Conservation (phyloP, 176 grass and related monocot species). For the Chrysopogon serrulatus region DNA sequence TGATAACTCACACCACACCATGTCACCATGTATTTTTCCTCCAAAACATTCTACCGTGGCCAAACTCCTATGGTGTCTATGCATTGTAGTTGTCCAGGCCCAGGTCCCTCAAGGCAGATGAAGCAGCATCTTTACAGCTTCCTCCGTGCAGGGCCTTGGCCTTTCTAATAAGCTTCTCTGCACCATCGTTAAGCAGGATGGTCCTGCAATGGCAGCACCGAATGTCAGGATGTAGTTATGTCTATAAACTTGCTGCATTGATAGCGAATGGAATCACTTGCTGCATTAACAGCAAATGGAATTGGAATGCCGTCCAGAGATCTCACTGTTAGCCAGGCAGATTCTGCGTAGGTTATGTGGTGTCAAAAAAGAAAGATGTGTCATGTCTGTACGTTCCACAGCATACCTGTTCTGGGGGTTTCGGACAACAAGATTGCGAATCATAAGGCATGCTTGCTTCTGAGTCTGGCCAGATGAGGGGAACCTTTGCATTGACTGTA, state of each 20-base stretch:
- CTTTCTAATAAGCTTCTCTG: slow-evolving; percentile 83
- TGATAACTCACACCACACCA: not conserved
- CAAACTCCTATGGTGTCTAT: slow-evolving; percentile 18
- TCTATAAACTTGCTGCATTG: not conserved
- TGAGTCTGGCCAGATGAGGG: slow-evolving; percentile 63
- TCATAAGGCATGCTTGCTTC: slow-evolving; percentile 94
- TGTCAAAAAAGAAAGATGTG: not conserved
- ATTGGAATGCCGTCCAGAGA: not conserved
- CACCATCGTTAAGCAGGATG: slow-evolving; percentile 66
- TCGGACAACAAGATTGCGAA: slow-evolving; percentile 91
- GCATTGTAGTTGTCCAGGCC: slow-evolving; percentile 78
- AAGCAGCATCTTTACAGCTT: slow-evolving; percentile 83
- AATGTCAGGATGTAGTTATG: not conserved
- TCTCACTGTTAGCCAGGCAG: not conserved
- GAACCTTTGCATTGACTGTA: slow-evolving; percentile 75
- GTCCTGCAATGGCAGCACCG: slow-evolving; percentile 36
- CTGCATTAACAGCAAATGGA: not conserved
- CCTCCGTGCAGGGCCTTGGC: slow-evolving; percentile 65
- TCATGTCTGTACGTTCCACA: not conserved
- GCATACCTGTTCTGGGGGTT: slow-evolving; percentile 85
- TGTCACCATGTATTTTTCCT: not conserved
- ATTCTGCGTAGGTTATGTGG: not conserved
- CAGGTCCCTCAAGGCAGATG: slow-evolving; percentile 82
- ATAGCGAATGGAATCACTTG: too few relatives aligned
- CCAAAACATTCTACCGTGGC: not conserved